Base-by-base conservation (phyloP, 1,284 basidiomycete species). In the Fomitopsis schrenkii region DNA sequence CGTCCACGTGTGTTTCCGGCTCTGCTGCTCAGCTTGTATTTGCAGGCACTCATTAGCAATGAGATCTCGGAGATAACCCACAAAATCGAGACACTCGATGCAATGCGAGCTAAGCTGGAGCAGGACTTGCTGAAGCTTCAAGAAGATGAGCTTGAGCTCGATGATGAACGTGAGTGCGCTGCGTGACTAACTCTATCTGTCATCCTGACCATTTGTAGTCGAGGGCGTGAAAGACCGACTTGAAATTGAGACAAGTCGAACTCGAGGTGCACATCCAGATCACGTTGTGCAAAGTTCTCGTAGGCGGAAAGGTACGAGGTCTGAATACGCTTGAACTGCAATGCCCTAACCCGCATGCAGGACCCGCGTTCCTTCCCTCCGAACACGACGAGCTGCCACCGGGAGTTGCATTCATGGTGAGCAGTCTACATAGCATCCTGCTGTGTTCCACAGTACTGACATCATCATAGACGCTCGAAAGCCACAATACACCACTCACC, bases 361-460 rank as follows among this genome's bases (percentile, higher is more conserved):
- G 95, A 0, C 96, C 97, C 0, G 92, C 93, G 8, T 99, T 99
- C 80, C 76, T 99, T 62, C 97, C 97, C 1, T 97, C 94, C 15
- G 97, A 99, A 74, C 97, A 99, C 68, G 95, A 97, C 69, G 95
- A 98, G 60, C 80, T 99, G 59, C 97, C 97, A 5, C 86, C 89
- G 6, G 94, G 94, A 3, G 88, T 98, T 4, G 97, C 97, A 5
- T 99, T 99, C 78, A 98, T 99, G 95, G 93, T 93, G 74, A 64
- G 76, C 59, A 41, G 41, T 38, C 56, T 42, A 45, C 65, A 5
- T 19, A 53, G 41, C 58, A 36, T 30, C 22, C 42, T 57, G 38
- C n/a, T 19, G 59, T 60, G 44, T 60, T 15, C 30, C 9, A 26
- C n/a, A 14, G 2, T 46, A 55, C 59, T 60, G 19, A 35, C 61